These are phyloP conservation scores for Aureobasidium sp. DNA, from an alignment of 2,329 filamentous ascomycete species.

Conservation along the genomic window DNA sequence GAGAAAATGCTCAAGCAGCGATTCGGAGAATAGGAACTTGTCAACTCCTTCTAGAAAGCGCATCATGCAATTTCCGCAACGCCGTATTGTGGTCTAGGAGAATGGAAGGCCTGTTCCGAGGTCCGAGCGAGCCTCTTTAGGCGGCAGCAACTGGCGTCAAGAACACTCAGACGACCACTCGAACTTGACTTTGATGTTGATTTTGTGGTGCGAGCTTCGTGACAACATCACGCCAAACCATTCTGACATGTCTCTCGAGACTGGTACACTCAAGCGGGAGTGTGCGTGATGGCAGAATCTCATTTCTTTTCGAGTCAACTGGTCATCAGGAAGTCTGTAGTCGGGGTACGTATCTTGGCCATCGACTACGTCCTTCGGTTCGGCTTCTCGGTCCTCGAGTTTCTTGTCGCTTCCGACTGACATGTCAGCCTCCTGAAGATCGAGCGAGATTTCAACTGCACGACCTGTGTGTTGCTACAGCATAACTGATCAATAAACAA, in stretches of 20 bases:
- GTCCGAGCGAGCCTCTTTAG: not conserved
- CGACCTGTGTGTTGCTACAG: not conserved
- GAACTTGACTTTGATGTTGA: not conserved
- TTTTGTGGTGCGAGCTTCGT: not conserved
- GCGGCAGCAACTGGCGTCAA: not conserved
- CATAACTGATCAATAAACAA: conserved; percentile 5
- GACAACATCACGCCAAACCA: not conserved
- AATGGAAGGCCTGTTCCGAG: not conserved
- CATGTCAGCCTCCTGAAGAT: not conserved
- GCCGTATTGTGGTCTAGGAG: not conserved
- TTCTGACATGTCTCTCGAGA: not conserved
- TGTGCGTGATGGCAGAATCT: not conserved
- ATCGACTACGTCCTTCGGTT: not conserved
- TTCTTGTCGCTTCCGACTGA: not conserved
- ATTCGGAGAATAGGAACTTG: not conserved
- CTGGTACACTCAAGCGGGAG: not conserved
- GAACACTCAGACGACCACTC: not conserved
- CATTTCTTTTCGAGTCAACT: conserved; percentile 5
- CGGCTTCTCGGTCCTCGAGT: not conserved
- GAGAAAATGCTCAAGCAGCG: not conserved
- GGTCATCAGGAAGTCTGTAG: not conserved
- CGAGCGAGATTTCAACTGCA: not conserved
- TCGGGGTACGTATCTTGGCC: not conserved
- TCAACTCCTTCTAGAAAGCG: not conserved
- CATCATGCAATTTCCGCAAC: conserved; percentile 6